Evolutionary conservation across 192 early-diverging fungal genomes (phyloP).

Genomic region (Backusella tarrabulga): DNA sequence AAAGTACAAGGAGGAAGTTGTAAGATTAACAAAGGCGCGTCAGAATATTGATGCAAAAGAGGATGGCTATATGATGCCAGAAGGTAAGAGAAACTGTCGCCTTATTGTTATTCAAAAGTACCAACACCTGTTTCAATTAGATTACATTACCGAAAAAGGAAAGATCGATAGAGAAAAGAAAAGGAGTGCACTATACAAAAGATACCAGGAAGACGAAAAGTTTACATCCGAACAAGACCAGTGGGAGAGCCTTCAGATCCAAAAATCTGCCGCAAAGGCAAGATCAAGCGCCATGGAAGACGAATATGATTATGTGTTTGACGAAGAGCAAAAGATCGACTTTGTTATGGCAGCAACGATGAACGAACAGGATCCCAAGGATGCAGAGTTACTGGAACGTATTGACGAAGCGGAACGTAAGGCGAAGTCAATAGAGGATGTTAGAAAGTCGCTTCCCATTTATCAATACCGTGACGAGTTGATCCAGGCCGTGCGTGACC

Average conservation of each 20-base stretch:
- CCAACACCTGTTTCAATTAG: slow-evolving; percentile 40
- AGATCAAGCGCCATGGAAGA: slow-evolving; percentile 49
- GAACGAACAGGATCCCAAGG: slow-evolving; percentile 52
- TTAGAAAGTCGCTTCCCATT: slow-evolving; percentile 89
- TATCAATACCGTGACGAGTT: slow-evolving; percentile 83
- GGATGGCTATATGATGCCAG: slow-evolving; percentile 86
- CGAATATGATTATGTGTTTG: slow-evolving; percentile 94
- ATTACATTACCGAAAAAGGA: slow-evolving; percentile 98
- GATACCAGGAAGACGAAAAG: slow-evolving; percentile 84
- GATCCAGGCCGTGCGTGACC: slow-evolving; percentile 78
- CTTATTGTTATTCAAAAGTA: not conserved
- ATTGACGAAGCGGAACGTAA: slow-evolving; percentile 71
- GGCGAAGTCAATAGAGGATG: slow-evolving; percentile 63
- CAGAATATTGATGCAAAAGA: slow-evolving; percentile 72
- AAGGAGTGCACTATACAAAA: slow-evolving; percentile 78
- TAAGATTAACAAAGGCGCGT: slow-evolving; percentile 83
- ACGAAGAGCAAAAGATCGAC: slow-evolving; percentile 82
- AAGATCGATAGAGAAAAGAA: slow-evolving; percentile 96
- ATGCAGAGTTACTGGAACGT: slow-evolving; percentile 47
- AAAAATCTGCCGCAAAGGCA: slow-evolving; percentile 55
- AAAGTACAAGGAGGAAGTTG: slow-evolving; percentile 83
- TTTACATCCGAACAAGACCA: slow-evolving; percentile 87
- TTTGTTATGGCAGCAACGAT: slow-evolving; percentile 80
- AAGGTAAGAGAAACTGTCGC: slow-evolving; percentile 42
- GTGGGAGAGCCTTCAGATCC: slow-evolving; percentile 89